Percentiles rank a stretch among this genome's conserved stretches.
Conservation (phyloP, 352 stramenopile species). For the Globisporangium spiculum region DNA sequence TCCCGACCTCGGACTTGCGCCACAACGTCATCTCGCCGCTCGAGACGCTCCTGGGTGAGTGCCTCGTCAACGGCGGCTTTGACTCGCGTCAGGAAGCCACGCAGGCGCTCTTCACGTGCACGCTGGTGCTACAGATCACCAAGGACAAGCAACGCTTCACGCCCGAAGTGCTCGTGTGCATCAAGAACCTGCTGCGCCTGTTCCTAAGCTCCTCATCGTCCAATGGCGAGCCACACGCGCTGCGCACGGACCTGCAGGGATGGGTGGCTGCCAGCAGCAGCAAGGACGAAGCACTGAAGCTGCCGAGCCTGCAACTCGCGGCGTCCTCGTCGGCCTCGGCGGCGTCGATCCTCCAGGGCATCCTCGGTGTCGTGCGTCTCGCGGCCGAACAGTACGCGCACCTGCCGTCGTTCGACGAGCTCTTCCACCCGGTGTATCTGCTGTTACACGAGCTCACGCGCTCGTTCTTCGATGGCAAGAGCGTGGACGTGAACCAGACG, state of each 20-base stretch:
- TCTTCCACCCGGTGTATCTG: conserved; percentile 71
- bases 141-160: conserved; percentile 89
- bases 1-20: conserved; percentile 92
- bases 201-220: conserved; percentile 28
- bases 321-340: conserved; percentile 41
- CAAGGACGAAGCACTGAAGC: conserved; percentile 7
- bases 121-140: conserved; percentile 67
- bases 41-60: conserved; percentile 90
- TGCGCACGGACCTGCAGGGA: conserved; percentile 44
- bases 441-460: conserved; percentile 63
- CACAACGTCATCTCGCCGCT: conserved; percentile 93
- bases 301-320: conserved; percentile 44
- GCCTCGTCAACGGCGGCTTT: conserved; percentile 77
- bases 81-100: conserved; percentile 71
- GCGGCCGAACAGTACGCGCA: conserved; percentile 53
- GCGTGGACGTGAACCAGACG: conserved; percentile 36
- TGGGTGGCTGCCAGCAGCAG: conserved; percentile 29
- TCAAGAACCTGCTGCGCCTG: conserved; percentile 50
- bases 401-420: conserved; percentile 69
- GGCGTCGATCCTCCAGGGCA: conserved; percentile 39
- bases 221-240: conserved; percentile 33
- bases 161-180: conserved; percentile 75
- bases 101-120: conserved; percentile 77
- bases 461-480: conserved; percentile 24
- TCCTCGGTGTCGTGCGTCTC: conserved; percentile 46